A percentile compares a stretch with the other conserved stretches of the same genome.
phyloP scores from a whole-genome alignment of 176 grass and related monocot genomes.

The Chrysopogon serrulatus region DNA sequence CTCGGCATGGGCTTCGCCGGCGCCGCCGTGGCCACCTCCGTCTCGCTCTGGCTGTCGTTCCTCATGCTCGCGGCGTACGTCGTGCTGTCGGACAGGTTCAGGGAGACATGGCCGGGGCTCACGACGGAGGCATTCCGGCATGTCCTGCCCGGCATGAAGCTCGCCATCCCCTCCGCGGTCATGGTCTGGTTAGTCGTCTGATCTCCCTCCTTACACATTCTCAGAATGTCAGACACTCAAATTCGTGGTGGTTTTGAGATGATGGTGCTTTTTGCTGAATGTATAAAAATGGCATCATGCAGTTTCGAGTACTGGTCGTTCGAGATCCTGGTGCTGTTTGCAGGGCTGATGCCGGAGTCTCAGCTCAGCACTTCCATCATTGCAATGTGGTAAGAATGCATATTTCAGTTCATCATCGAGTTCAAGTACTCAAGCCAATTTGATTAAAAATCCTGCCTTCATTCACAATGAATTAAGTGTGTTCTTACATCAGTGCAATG shows the following conservation, averaged over 20 bases:
- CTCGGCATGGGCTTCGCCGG: conserved; percentile 33
- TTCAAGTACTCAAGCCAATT: too few species aligned
- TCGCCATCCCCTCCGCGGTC: conserved; percentile 46
- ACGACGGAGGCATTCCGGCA: conserved; percentile 38
- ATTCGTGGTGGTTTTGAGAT: neutral
- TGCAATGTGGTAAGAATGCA: conserved; percentile 34
- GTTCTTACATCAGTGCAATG: conserved; percentile 7
- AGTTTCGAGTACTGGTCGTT: conserved; percentile 62
- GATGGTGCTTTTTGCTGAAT: neutral
- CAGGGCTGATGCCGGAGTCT: conserved; percentile 48
- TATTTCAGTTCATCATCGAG: too few species aligned
- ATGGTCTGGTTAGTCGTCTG: conserved; percentile 49
- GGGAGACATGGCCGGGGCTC: conserved; percentile 25
- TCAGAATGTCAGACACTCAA: neutral
- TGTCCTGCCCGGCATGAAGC: conserved; percentile 32
- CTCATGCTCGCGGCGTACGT: conserved; percentile 35
- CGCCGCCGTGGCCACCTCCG: conserved; percentile 16
- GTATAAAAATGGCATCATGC: neutral
- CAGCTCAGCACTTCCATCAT: conserved; percentile 54
- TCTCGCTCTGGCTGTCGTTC: conserved; percentile 36
- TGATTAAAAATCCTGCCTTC: neutral
- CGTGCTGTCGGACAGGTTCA: conserved; percentile 13
- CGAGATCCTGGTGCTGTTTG: conserved; percentile 47
- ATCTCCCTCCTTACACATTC: too few species aligned
- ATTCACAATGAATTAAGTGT: neutral